Evolutionary conservation across 768 basidiomycete species (phyloP).

Genomic region (Lentinula aciculospora): DNA sequence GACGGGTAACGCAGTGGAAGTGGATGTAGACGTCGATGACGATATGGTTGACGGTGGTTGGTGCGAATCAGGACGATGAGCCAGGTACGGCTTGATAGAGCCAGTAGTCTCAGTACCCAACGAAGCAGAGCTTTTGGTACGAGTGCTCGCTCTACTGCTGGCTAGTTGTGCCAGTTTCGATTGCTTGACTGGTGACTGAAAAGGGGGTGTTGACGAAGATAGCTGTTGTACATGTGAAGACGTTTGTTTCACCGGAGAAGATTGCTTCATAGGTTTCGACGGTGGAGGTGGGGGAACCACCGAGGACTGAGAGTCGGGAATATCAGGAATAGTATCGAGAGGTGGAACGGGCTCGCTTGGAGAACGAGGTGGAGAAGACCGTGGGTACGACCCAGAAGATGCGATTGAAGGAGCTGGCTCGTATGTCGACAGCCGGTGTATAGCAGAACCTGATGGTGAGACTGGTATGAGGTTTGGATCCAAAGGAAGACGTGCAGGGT

Average conservation of each 20-base stretch:
- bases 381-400: slow-evolving; percentile 30
- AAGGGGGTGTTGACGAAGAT: slow-evolving; percentile 13
- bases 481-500: slow-evolving; percentile 8
- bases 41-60: slow-evolving; percentile 28
- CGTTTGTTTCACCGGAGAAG: slow-evolving; percentile 15
- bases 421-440: slow-evolving; percentile 52
- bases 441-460: slow-evolving; percentile 64
- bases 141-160: slow-evolving; percentile 53
- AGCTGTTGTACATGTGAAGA: not conserved
- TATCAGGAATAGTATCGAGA: slow-evolving; percentile 48
- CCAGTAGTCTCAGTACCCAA: slow-evolving; percentile 48
- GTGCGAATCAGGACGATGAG: slow-evolving; percentile 61
- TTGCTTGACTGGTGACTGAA: slow-evolving; percentile 30
- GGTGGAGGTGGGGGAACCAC: not conserved
- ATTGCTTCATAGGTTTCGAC: slow-evolving; percentile 32
- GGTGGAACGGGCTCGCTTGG: slow-evolving; percentile 40
- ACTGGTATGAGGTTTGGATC: slow-evolving; percentile 58
- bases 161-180: slow-evolving; percentile 71
- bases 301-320: slow-evolving; percentile 34
- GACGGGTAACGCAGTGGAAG: slow-evolving; percentile 14
- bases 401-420: slow-evolving; percentile 53
- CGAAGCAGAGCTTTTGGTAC: slow-evolving; percentile 49
- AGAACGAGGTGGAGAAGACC: slow-evolving; percentile 30
- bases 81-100: slow-evolving; percentile 69
- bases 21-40: slow-evolving; percentile 22